Percentiles rank a stretch among this genome's conserved stretches.
Evolutionary conservation across 768 basidiomycete species (phyloP).

Genomic region (Amanita exitialis): DNA sequence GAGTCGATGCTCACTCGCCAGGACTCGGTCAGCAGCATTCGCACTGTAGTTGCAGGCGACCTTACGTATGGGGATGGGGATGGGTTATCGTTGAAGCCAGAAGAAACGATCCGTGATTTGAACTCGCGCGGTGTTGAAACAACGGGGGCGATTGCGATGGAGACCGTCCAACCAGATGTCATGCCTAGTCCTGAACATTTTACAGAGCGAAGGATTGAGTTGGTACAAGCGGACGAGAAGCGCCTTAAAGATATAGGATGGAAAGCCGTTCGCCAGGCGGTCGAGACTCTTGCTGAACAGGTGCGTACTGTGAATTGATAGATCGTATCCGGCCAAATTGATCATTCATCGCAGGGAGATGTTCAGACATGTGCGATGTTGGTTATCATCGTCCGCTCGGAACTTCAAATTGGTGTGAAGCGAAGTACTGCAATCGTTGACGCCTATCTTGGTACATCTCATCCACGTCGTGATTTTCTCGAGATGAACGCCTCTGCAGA

Average conservation of each 20-base stretch:
- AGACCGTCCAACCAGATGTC: constrained; percentile 7
- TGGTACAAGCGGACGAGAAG: constrained; percentile 39
- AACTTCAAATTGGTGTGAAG: constrained; percentile 37
- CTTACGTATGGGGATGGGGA: constrained; percentile 24
- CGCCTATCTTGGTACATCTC: constrained; percentile 57
- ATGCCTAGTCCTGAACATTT: constrained; percentile 11
- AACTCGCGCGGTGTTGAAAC: constrained; percentile 20
- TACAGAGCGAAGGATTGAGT: constrained; percentile 30
- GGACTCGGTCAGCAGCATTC: constrained; percentile 57
- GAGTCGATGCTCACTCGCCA: constrained; percentile 21
- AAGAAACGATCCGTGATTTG: constrained; percentile 20
- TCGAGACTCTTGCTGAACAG: constrained; percentile 57
- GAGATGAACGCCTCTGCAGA: constrained; percentile 21
- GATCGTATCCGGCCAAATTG: constrained; percentile 6
- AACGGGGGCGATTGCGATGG: constrained; percentile 13
- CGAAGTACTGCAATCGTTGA: constrained; percentile 50
- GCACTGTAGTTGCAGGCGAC: constrained; percentile 58
- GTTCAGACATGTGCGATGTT: constrained; percentile 75
- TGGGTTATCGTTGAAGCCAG: constrained; percentile 12
- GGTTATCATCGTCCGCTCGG: constrained; percentile 46
- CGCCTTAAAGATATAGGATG: constrained; percentile 45
- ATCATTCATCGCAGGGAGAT: constrained; percentile 43
- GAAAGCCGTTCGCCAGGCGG: constrained; percentile 38
- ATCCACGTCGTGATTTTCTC: not conserved
- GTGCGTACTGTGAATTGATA: constrained; percentile 20